phyloP scores from a whole-genome alignment of 116 monocot genomes.

The Trichopus zeylanicus region DNA sequence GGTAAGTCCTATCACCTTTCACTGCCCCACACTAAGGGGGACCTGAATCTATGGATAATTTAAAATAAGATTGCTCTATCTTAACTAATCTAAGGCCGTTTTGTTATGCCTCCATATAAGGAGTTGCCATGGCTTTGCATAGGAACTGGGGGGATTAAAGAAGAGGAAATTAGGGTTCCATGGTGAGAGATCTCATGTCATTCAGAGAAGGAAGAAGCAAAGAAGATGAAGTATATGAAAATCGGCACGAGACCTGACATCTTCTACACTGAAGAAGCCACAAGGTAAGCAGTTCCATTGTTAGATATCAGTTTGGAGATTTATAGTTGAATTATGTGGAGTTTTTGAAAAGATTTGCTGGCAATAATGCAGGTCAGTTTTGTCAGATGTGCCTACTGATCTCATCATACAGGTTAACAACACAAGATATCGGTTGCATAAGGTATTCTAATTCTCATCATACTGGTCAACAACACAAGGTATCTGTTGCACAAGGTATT shows the following conservation, averaged over 20 bases:
- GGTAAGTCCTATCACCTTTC: conserved; percentile 12
- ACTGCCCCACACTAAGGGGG: neutral
- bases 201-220: conserved; percentile 7
- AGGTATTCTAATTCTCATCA: conserved; percentile 54
- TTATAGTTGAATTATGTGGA: neutral
- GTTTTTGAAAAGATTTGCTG: neutral
- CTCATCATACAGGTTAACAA: conserved; percentile 71
- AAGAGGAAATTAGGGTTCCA: conserved; percentile 4
- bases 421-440: conserved; percentile 70
- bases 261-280: conserved; percentile 70
- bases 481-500: conserved; percentile 78
- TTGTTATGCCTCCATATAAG: no score
- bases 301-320: no score
- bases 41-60: neutral
- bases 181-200: conserved; percentile 23
- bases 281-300: conserved; percentile 27
- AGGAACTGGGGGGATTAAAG: neutral
- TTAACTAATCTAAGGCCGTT: neutral
- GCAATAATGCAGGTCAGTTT: conserved; percentile 52
- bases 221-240: conserved; percentile 92
- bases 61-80: neutral
- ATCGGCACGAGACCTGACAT: conserved; percentile 75
- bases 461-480: conserved; percentile 67
- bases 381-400: conserved; percentile 72
- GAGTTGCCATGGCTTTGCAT: neutral